Base-by-base conservation (phyloP, 2,329 filamentous ascomycete species). In the Phialocephala subalpina region DNA sequence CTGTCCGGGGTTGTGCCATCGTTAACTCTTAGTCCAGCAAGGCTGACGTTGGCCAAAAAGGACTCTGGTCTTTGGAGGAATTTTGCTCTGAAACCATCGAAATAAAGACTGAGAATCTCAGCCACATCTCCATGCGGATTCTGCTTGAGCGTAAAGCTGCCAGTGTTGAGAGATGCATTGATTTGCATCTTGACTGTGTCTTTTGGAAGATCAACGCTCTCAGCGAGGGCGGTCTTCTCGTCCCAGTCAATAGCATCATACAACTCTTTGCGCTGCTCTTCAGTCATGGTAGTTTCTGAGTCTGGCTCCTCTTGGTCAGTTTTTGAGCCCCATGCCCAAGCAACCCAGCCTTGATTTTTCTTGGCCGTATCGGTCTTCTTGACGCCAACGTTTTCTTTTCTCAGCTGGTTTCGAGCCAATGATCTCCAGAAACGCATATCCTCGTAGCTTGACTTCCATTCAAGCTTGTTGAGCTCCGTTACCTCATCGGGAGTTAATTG, bases 211-310 rank as follows among this genome's bases (percentile, higher is more conserved):
- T 99, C 96, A 3, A 99, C 90, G 49, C 92, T 90, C 71, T 97
- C 94, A 0, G 93, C 86, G 45, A 99, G 85, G 1, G 92, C 92
- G 67, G 94, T 90, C 82, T 97, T 98, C 79, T 99, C 96, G 69
- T 99, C 93, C 90, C 95, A 99, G 74, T 98, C 96, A 73, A 99
- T 99, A 58, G 93, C 97, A 72, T 97, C 91, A 78, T 98, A 99
- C 11, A 99, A 86, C 79, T 99, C 95, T 77, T 98, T 94, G 49
- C 95, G 90, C 77, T 99, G 94, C 78, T 98, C 90, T 68, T 99
- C 96, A 0, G 93, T 97, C 85, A 99, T 97, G 66, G 93, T 88
- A 0, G 90, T 92, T 68, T 94, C 92, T 72, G 97, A 91, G 53
- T 92, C 84, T 47, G 92, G 86, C 59, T 85, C 81, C 59, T 90